A percentile compares a stretch with the other conserved stretches of the same genome.
phyloP scores from a whole-genome alignment of 768 basidiomycete species.

The Rhizopogon vulgaris region DNA sequence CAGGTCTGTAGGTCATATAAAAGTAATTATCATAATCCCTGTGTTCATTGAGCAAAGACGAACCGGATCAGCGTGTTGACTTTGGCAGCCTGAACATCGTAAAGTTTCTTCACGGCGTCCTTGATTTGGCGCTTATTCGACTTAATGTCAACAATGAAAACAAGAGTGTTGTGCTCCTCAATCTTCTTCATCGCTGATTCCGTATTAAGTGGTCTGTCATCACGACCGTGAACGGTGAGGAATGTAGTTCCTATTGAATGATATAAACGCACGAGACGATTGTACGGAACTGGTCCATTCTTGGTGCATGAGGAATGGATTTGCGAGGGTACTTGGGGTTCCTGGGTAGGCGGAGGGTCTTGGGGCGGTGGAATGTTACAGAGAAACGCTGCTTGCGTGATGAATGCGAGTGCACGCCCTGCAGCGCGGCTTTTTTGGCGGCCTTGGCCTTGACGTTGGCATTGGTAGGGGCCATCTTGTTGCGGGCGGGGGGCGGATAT shows the following conservation, averaged over 20 bases:
- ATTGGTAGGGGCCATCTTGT: conserved; percentile 19
- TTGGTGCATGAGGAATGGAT: conserved; percentile 82
- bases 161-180: conserved; percentile 98
- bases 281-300: conserved; percentile 96
- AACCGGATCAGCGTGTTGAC: conserved; percentile 98
- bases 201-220: conserved; percentile 75
- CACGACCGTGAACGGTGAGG: background rate
- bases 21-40: background rate
- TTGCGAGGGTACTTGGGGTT: conserved; percentile 94
- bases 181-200: conserved; percentile 99
- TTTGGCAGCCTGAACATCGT: conserved; percentile 93
- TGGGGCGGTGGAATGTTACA: conserved; percentile 94
- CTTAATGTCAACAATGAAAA: conserved; percentile 93
- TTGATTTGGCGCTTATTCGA: conserved; percentile 99
- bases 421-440: conserved; percentile 94
- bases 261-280: conserved; percentile 70
- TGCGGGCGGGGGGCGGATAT: background rate
- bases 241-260: background rate
- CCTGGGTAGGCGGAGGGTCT: conserved; percentile 81
- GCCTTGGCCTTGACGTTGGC: conserved; percentile 73
- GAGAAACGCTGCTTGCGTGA: conserved; percentile 78
- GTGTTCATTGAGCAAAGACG: conserved; percentile 17
- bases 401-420: conserved; percentile 72
- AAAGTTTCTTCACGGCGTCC: conserved; percentile 98
- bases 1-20: conserved; percentile 60